Evolutionary conservation across 2,329 filamentous ascomycete species (phyloP), one percentile per base, ranked within the genome.

Genomic region (Aspergillus novofumigatus): DNA sequence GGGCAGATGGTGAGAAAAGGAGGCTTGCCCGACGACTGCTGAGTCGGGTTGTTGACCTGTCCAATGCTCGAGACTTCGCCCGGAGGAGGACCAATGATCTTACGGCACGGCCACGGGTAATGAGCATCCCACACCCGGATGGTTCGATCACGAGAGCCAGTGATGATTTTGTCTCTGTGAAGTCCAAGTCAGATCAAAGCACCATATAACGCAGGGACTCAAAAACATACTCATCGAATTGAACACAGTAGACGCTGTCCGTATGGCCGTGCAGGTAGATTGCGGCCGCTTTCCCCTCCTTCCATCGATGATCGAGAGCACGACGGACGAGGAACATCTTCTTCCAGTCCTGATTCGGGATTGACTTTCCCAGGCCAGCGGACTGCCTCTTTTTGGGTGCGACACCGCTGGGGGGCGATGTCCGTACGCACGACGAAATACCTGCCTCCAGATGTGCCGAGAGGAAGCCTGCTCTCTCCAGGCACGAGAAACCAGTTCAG

Each of bases 71-170:
- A 53, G 8, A 66, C 59, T 52, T 69, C 77, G 61, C 85, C 84
- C 1, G 85, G 86, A 1, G 92, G 90, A 4, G 83, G 81, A 1
- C 93, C 93, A 65, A 99, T 93, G 49, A 97, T 85, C 58, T 93
- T 87, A 53, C 86, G 82, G 73, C 94, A 99, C 64, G 90, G 82
- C 70, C 91, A 89, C 20, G 75, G 75, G 9, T 90, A 96, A 65
- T 90, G 87, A 78, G 96, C 89, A 73, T 97, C 91, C 94, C 94
- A 99, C 32, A 99, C 86, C 52, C 94, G 89, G 65, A 99, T 94
- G 0, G 94, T 97, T 71, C 91, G 90, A 75, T 99, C 94, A 60
- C 94, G 88, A 9, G 93, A 97, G 28, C 94, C 94, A 2, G 94
- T 97, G 63, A 99, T 92, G 69, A 97, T 96, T 75, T 97, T 99